Base-by-base conservation (phyloP, 192 early-diverging fungal genomes). In the Coemansia sp. region DNA sequence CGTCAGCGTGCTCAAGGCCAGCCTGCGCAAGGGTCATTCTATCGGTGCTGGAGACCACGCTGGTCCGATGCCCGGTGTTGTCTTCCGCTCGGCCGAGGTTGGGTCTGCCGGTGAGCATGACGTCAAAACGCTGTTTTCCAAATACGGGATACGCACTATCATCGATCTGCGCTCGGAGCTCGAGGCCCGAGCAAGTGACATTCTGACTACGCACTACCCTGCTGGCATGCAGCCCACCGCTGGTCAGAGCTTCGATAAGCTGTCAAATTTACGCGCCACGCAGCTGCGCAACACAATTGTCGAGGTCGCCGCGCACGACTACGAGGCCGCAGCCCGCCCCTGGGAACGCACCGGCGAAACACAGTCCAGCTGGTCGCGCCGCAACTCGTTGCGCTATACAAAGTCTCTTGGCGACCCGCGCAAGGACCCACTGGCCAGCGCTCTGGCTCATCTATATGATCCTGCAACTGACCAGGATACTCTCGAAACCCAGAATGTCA, bases 111-210 rank as follows among this genome's bases (percentile, higher is more conserved):
- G 63, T 27, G 82, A 76, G 58, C 64, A 65, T 31, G 82, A 83
- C 65, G 70, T 78, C 55, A 69, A 76, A 52, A 73, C 56, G 59
- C 51, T 83, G 58, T 67, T 75, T 38, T 74, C 72, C 8, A 62
- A 71, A 28, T 73, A 76, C 49, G 74, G 82, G n/a, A 78, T 83
- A 52, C 76, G 74, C 27, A 83, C 82, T 1, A 83, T 83, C 65
- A 76, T 83, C 23, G 82, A 83, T 31, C 68, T 83, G 53, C 54
- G 82, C 32, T 78, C 76, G 1, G 76, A 83, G 58, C 57, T 76
- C 12, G 82, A 78, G 68, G 69, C 69, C 1, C 67, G 70, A 9
- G 69, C 73, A 47, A 80, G 64, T 65, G 71, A 74, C 60, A 81
- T 76, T 25, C 62, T 81, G 55, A 61, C 65, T 31, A 27, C 58